Conservation (phyloP, 352 stramenopile species). For the Phytophthora sp. region DNA sequence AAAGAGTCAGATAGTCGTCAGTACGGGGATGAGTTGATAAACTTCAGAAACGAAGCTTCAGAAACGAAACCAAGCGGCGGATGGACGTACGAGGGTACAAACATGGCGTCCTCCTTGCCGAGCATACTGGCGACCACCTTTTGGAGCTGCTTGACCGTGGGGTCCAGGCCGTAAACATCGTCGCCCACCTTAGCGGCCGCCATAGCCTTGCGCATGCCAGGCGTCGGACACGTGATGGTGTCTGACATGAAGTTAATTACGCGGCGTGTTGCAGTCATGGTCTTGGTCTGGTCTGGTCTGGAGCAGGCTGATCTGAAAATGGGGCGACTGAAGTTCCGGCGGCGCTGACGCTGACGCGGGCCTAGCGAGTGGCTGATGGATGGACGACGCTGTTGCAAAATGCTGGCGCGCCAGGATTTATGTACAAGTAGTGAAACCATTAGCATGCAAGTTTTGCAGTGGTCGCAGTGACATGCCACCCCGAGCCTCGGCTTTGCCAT, state of each 20-base stretch:
- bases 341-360: neutral
- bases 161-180: slow-evolving; percentile 89
- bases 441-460: slow-evolving; percentile 41
- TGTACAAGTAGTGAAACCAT: slow-evolving; percentile 21
- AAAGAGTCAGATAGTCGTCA: slow-evolving; percentile 9
- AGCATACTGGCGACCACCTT: slow-evolving; percentile 91
- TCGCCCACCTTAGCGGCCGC: slow-evolving; percentile 76
- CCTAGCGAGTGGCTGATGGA: slow-evolving; percentile 16
- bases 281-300: slow-evolving; percentile 15
- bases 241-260: slow-evolving; percentile 95
- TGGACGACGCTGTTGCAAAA: slow-evolving; percentile 14
- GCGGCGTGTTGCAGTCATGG: slow-evolving; percentile 31
- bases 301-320: slow-evolving; percentile 30
- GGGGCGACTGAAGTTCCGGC: slow-evolving; percentile 2
- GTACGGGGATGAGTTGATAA: slow-evolving; percentile 1
- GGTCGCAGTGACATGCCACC: slow-evolving; percentile 36
- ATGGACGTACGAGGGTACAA: slow-evolving; percentile 89
- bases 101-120: slow-evolving; percentile 95
- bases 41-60: slow-evolving; percentile 27
- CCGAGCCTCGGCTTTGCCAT: too few relatives aligned
- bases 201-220: slow-evolving; percentile 92
- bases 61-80: slow-evolving; percentile 17
- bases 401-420: slow-evolving; percentile 15
- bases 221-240: slow-evolving; percentile 95
- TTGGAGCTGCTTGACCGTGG: slow-evolving; percentile 95